Conservation (phyloP, 2,329 filamentous ascomycete genomes). For the Neofusicoccum ribis region DNA sequence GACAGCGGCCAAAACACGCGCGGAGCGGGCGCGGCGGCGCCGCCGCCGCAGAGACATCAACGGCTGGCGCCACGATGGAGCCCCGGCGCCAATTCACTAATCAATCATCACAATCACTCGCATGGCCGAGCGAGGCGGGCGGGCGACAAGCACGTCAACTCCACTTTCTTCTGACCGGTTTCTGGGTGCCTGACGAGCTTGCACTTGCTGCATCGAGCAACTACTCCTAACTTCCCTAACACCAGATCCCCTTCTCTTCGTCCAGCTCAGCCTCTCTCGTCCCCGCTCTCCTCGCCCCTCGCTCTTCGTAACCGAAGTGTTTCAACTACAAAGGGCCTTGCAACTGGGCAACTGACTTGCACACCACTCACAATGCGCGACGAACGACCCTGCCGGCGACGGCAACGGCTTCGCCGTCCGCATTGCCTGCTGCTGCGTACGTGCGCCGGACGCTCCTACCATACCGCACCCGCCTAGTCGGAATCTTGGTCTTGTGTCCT, state of each 20-base stretch:
- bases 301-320: neutral
- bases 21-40: conserved; percentile 13
- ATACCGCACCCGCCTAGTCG: neutral
- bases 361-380: too few species aligned
- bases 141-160: conserved; percentile 12
- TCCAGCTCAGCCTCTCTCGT: neutral
- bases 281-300: neutral
- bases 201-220: conserved; percentile 6
- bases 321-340: conserved; percentile 10
- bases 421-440: neutral
- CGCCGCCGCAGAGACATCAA: conserved; percentile 11
- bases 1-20: conserved; percentile 8
- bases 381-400: neutral
- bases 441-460: neutral
- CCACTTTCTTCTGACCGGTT: conserved; percentile 18
- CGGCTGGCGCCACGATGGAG: conserved; percentile 16
- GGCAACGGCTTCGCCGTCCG: neutral
- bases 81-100: conserved; percentile 13
- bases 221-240: conserved; percentile 5
- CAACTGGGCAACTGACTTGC: neutral
- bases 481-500: neutral
- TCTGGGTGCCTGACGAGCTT: conserved; percentile 13
- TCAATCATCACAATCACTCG: conserved; percentile 15
- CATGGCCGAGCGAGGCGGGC: neutral
- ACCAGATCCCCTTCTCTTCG: neutral